Base-by-base conservation (phyloP, 75 land plant genomes). In the Ceratopteris richardii region DNA sequence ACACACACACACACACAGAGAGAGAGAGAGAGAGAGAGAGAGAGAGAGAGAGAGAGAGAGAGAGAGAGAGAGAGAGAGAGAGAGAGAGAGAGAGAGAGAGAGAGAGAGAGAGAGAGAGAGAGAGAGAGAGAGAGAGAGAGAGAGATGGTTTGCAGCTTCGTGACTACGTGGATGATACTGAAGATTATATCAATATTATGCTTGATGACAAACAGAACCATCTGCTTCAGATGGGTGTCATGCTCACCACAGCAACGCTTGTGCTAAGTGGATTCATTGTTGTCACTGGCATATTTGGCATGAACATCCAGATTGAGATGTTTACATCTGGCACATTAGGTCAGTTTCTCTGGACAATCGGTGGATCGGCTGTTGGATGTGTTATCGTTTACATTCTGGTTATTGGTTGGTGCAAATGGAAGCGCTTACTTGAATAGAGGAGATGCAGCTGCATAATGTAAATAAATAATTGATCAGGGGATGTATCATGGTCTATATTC, bases 111-210 rank as follows among this genome's bases (percentile, higher is more conserved):
- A 24, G 21, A 50, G 51, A 21, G 24, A 50, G 21, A 24, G 51
- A 21, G 21, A 21, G 51, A 20, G 21, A 50, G 37, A 33, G 37
- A 33, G 37, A 33, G 37, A 33, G 37, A 33, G 37, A 33, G 37
- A 33, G 37, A 3, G 3, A 3, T 50, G 12, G 3, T 2, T 14
- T 62, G 54, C 62, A 82, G 86, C 71, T 89, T 64, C 66, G 81
- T 50, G 95, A 89, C 61, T 85, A 82, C 36, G 83, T 89, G 0
- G 95, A 82, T 24, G 95, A 89, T 73, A 89, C 95, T 17, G 89
- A 89, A 64, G 95, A 89, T 44, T 85, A 80, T 63, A 85, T 89
- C 66, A 89, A 89, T 77, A 89, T 85, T 20, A 84, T 82, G 94
- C 69, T 84, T 70, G 95, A 89, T 58, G 86, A 89, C 79, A 80